These are phyloP conservation scores for Globisporangium cederbergense DNA, from an alignment of 352 stramenopile genomes.

Conservation along the genomic window DNA sequence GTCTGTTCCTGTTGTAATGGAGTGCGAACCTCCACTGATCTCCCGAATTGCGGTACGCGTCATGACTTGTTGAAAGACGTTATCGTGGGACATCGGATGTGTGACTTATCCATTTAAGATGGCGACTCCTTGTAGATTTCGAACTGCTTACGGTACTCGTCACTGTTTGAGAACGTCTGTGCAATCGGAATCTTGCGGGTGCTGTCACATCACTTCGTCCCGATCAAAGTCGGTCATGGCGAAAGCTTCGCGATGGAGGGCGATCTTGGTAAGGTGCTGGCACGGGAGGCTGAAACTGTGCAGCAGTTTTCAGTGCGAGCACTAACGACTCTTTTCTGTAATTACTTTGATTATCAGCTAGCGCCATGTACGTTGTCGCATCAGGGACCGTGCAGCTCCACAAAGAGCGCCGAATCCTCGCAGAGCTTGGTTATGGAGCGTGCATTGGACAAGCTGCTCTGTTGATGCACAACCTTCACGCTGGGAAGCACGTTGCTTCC, in stretches of 20 bases:
- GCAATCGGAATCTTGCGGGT: constrained; percentile 74
- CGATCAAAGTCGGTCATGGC: constrained; percentile 40
- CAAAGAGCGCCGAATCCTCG: constrained; percentile 62
- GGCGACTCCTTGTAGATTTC: constrained; percentile 41
- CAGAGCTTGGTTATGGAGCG: constrained; percentile 61
- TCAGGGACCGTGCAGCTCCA: constrained; percentile 72
- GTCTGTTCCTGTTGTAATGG: constrained; percentile 30
- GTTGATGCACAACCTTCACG: constrained; percentile 56
- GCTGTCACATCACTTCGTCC: constrained; percentile 77
- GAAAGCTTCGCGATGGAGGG: constrained; percentile 66
- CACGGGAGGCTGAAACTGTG: background rate
- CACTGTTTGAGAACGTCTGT: constrained; percentile 78
- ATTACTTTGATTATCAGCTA: constrained; percentile 33
- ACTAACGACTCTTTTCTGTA: background rate
- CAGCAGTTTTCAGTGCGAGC: background rate
- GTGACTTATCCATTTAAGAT: background rate
- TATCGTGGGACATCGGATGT: background rate
- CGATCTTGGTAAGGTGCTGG: constrained; percentile 39
- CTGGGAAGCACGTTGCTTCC: constrained; percentile 68
- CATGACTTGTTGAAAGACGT: background rate
- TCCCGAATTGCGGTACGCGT: constrained; percentile 65
- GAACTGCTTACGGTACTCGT: constrained; percentile 76
- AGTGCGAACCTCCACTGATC: constrained; percentile 48
- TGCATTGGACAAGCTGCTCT: constrained; percentile 78
- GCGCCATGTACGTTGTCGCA: constrained; percentile 77